phyloP scores from a whole-genome alignment of 1,284 basidiomycete species.

The Pterulicium gracile region DNA sequence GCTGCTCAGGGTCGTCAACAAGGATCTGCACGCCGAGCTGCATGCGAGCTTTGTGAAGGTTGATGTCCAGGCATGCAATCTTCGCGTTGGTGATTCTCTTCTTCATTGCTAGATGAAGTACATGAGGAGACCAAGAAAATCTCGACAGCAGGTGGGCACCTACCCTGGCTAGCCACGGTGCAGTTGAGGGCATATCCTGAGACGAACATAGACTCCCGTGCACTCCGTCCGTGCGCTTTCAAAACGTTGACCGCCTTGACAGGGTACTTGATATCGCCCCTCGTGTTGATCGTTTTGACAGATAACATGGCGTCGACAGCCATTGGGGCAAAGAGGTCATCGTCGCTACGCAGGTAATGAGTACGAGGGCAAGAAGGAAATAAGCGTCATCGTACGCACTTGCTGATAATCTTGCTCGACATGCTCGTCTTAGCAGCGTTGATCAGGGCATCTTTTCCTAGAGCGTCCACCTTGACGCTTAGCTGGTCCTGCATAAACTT shows the following conservation, averaged over 20 bases:
- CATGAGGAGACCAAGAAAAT: background rate
- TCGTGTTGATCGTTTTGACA: slow-evolving; percentile 89
- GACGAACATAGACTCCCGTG: slow-evolving; percentile 90
- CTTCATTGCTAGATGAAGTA: slow-evolving; percentile 76
- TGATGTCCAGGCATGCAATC: slow-evolving; percentile 98
- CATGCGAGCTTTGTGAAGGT: slow-evolving; percentile 96
- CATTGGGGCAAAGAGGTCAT: slow-evolving; percentile 97
- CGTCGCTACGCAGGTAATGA: slow-evolving; percentile 53
- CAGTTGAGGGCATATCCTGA: slow-evolving; percentile 98
- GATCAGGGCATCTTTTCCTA: slow-evolving; percentile 87
- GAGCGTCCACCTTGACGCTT: slow-evolving; percentile 86
- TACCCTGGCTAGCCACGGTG: slow-evolving; percentile 97
- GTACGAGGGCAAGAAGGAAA: slow-evolving; percentile 6
- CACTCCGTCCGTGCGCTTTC: slow-evolving; percentile 96
- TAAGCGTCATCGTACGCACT: slow-evolving; percentile 48
- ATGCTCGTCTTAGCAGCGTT: slow-evolving; percentile 99
- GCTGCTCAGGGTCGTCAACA: slow-evolving; percentile 92
- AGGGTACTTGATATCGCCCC: slow-evolving; percentile 97
- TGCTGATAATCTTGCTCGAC: slow-evolving; percentile 98
- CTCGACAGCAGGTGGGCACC: too few relatives aligned
- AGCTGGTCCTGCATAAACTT: slow-evolving; percentile 98
- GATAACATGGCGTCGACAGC: slow-evolving; percentile 99
- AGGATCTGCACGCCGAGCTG: slow-evolving; percentile 97
- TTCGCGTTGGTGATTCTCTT: slow-evolving; percentile 88
- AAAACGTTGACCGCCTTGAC: slow-evolving; percentile 99